Evolutionary conservation across 2,329 filamentous ascomycete genomes (phyloP), one percentile per base, ranked within the genome.

Genomic region (Aspergillus hortae): DNA sequence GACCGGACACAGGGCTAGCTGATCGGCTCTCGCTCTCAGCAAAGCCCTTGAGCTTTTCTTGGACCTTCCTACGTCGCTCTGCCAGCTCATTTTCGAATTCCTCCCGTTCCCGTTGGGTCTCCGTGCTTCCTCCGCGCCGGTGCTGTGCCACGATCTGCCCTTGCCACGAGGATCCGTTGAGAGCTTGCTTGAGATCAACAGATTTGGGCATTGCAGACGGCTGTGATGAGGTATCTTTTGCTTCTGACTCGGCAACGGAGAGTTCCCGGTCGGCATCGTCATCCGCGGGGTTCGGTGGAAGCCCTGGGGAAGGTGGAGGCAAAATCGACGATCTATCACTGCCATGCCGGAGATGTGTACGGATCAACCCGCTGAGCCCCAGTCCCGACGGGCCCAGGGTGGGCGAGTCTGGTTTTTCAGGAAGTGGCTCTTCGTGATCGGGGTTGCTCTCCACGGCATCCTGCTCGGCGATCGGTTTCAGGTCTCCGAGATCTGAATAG

Each of bases 241-340:
- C 27, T 27, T 48, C 43, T n/a, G 46, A 36, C 6, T 40, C 17
- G 7, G 59, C 46, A 10, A 42, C 21, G 27, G 46, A n/a, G 33
- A 48, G 15, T 23, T 51, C 51, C 1, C 15, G 42, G 11, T 23
- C 21, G 50, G 21, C 46, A 15, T 65, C 44, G 3, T 40, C 35
- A 10, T 72, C 69, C 10, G 67, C 58, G 6, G 65, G 67, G 27
- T 63, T 66, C 4, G 70, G 55, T 41, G 68, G 62, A 25, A 77
- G 57, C 3, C 58, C 59, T 33, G 70, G 67, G 9, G 75, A 75
- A 21, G 71, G 73, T 51, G 73, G 74, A 23, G 82, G 83, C 59
- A 90, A 90, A 23, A 94, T 79, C 0, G 90, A 95, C 1, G 92
- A 97, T 12, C 84, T 81, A 53, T 86, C 87, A 72, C 92, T 97